Conservation (phyloP, 1,139 yeast genomes). For the Hyphopichia fennica region DNA sequence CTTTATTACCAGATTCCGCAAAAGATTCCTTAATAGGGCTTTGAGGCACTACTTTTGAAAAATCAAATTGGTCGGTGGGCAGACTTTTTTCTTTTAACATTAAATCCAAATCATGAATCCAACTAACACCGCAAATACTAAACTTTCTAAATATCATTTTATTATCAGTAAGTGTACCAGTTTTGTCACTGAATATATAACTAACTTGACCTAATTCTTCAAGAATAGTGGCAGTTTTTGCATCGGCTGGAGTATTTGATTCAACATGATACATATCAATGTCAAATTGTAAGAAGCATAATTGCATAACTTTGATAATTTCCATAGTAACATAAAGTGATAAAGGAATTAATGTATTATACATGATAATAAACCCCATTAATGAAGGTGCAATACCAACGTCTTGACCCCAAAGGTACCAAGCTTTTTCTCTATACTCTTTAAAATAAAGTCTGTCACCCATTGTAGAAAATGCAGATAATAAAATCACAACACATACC, state of each 20-base stretch:
- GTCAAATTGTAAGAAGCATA: conserved; percentile 79
- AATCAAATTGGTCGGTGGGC: conserved; percentile 8
- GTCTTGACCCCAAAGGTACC: conserved; percentile 75
- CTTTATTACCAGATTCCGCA: neutral
- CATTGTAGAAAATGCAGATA: conserved; percentile 81
- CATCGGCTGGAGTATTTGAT: conserved; percentile 89
- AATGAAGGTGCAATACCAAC: conserved; percentile 89
- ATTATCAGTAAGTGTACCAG: conserved; percentile 95
- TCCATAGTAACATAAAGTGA: conserved; percentile 97
- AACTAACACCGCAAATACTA: conserved; percentile 82
- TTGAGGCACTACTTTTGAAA: neutral
- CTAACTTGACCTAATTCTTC: conserved; percentile 98
- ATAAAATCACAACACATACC: conserved; percentile 75
- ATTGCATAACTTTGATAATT: conserved; percentile 84
- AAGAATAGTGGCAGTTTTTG: conserved; percentile 90
- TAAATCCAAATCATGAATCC: conserved; percentile 78
- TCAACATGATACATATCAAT: conserved; percentile 90
- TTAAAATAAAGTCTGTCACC: conserved; percentile 63
- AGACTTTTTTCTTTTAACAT: conserved; percentile 26
- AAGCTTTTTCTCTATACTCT: conserved; percentile 47
- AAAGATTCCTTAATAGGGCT: neutral
- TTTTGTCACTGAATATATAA: conserved; percentile 91
- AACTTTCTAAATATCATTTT: conserved; percentile 83
- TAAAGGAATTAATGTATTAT: conserved; percentile 90
- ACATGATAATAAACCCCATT: conserved; percentile 97